Conservation (phyloP, 768 basidiomycete species). For the Mycena kentingensis region DNA sequence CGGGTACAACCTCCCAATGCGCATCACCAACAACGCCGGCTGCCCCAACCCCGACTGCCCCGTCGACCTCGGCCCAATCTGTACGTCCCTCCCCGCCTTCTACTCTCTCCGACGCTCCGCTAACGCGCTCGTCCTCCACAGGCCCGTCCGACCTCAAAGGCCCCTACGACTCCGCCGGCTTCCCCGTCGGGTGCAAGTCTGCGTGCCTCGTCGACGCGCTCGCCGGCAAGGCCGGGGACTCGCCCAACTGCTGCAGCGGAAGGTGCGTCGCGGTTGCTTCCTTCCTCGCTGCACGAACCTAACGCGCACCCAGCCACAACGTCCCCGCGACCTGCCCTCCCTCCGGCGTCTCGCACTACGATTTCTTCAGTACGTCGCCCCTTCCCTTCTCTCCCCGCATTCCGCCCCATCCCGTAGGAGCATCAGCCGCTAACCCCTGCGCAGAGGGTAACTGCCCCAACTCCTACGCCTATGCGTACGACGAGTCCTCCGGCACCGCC, state of each 20-base stretch:
- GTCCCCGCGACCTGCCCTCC: constrained; percentile 22
- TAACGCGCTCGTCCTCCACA: background rate
- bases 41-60: constrained; percentile 43
- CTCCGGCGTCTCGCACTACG: constrained; percentile 23
- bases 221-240: constrained; percentile 9
- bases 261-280: background rate
- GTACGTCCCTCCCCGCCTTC: constrained; percentile 19
- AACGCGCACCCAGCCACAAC: background rate
- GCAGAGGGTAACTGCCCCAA: constrained; percentile 36
- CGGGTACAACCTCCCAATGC: constrained; percentile 49
- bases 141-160: constrained; percentile 33
- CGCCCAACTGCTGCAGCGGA: constrained; percentile 22
- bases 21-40: constrained; percentile 41
- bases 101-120: background rate
- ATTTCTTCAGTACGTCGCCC: constrained; percentile 22
- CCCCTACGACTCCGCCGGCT: constrained; percentile 40
- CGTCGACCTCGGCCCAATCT: constrained; percentile 47
- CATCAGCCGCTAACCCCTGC: background rate
- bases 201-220: constrained; percentile 25
- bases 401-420: background rate
- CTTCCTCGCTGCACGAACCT: background rate
- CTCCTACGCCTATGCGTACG: constrained; percentile 49
- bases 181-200: constrained; percentile 34
- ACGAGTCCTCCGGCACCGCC: constrained; percentile 48
- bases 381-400: no score